Base-by-base conservation (phyloP, 2,329 filamentous ascomycete genomes). In the Verticillium klebahnii region DNA sequence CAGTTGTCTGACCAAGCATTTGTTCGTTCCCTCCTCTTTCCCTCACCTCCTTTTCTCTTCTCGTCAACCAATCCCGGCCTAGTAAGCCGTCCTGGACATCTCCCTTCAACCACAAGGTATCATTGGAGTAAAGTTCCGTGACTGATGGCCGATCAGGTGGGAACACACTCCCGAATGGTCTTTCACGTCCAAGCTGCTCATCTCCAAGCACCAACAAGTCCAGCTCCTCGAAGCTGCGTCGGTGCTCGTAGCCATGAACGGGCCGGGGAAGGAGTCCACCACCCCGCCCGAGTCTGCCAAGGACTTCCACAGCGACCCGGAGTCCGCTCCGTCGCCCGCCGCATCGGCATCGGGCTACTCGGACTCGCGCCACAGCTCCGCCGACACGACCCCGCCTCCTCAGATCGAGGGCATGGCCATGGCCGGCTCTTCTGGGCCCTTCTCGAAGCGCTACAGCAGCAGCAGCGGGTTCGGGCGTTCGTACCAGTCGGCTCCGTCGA, bases 1-100 rank as follows among this genome's bases (percentile, higher is more conserved):
- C 88, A 98, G 95, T 83, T 99, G 95, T 88, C 88, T 99, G 84
- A 96, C 92, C 77, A 99, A 98, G 87, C 95, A 99, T 89, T 90
- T 97, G 95, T 98, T 89, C 87, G 95, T 97, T 84, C 81, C 84
- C 87, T 84, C 82, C 79, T 78, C 79, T 79, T 79, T 77, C 74
- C 75, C 74, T 72, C 70, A 68, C 70, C 69, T 73, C 70, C 74
- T 71, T 69, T 67, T 64, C 62, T 62, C 64, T 64, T 61, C 56
- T 29, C 32, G 9, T 8, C 55, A 32, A 3, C 19, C 39, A 23
- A 37, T 25, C 15, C 59, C 25, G 55, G 54, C 23, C 34, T 62
- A 56, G 57, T 58, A 57, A 55, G 59, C 58, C 52, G 50, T 56
- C 25, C 15, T 29, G 36, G 62, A 65, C 65, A 61, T 65, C 65